Base-by-base conservation (phyloP, 768 basidiomycete species). In the Melanogaster broomeanus region DNA sequence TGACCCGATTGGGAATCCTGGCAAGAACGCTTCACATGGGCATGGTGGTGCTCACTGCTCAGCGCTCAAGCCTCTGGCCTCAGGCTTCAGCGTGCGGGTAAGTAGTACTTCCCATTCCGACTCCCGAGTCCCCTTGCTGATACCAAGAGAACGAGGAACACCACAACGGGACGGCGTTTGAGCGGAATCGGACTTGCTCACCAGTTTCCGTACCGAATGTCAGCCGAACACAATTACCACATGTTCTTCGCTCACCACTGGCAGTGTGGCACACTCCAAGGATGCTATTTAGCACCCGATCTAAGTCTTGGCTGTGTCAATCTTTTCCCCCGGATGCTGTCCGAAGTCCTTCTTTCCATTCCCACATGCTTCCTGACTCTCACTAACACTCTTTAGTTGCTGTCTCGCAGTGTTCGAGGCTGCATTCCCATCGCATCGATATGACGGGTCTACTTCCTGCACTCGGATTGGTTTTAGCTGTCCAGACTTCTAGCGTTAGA, bases 401-500 rank as follows among this genome's bases (percentile, higher is more conserved):
- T n/a, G 19, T 22, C 15, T 27, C 34, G 34, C 10, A 37, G n/a
- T 35, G n/a, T 25, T 24, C 28, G 22, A n/a, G 31, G n/a, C 34
- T 34, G 27, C 18, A 24, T 33, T 16, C 24, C 34, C 31, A 41
- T 25, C 35, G 19, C 18, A 31, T 27, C 27, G 21, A 42, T 21
- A 55, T 55, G 49, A 7, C 42, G 10, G 18, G 25, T 35, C 51
- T 41, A 3, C 35, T 46, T 24, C 50, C 49, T 12, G 37, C 37
- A 19, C 24, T 55, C 28, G 50, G 19, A 15, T 51, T 55, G 11
- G 43, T 40, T 44, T 16, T 45, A 12, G 51, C 50, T 38, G 24
- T 51, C 27, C 49, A 45, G 27, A 18, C 42, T 5, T 7, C 21
- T 4, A 22, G 27, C 30, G 42, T 28, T 33, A 28, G 16, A 4